Evolutionary conservation across 306 rosid species (phyloP), one percentile per base, ranked within the genome.

Genomic region (Senna tora): DNA sequence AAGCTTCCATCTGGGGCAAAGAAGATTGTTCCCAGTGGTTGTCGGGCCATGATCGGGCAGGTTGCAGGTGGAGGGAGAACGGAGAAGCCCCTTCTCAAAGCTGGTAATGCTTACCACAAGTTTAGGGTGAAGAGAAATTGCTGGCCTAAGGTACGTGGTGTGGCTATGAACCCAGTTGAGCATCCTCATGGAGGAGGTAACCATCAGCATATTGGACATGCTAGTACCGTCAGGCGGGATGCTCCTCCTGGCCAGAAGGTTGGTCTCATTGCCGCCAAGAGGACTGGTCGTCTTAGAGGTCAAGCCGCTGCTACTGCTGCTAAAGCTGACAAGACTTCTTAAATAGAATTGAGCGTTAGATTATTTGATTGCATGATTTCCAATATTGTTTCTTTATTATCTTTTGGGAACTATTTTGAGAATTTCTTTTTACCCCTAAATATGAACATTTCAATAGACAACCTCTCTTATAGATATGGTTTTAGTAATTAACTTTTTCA

Each of bases 181-280:
- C 86, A 82, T 82, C 86, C 86, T 59, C 86, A 82, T 7, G 78
- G 86, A 70, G 86, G 86, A 69, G 86, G 86, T 74, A 78, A 78
- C 46, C 86, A 82, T 72, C 86, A 82, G 17, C 86, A 82, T 7
- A 82, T 82, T 69, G 86, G 86, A 0, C 83, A 82, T n/a, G 86
- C 86, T 0, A 82, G 86, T 33, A 82, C 80, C 13, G 86, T 82
- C 25, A 74, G 86, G 75, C 80, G 83, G 64, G 83, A 82, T 65
- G 83, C 86, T 17, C 83, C 83, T 51, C 86, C 86, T 16, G 86
- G 86, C 2, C 80, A 82, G 63, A 82, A 82, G 83, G 86, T 82
- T 42, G 86, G 80, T 33, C 86, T 82, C 22, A 82, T 82, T 55
- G 86, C 86, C 4, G 83, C 86, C 33, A 77, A 57, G 82, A 82